Percentiles rank a stretch among this genome's conserved stretches.
Conservation (phyloP, 1,284 basidiomycete species). For the Wolfiporia cocos region DNA sequence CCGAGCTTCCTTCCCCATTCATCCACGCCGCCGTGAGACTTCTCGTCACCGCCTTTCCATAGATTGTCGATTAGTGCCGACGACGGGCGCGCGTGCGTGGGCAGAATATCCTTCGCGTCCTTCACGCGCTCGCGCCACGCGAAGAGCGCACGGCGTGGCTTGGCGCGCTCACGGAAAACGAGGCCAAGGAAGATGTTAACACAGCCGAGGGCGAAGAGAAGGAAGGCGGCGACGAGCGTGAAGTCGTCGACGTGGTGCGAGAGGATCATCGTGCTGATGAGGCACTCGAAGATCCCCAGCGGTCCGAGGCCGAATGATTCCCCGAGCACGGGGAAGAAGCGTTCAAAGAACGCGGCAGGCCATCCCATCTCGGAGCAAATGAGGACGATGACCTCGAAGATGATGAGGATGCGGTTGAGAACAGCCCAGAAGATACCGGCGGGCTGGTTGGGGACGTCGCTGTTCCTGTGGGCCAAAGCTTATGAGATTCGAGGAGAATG, state of each 20-base stretch:
- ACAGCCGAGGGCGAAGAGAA: slow-evolving; percentile 81
- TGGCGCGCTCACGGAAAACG: slow-evolving; percentile 61
- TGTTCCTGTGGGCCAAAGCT: slow-evolving; percentile 39
- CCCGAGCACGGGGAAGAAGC: slow-evolving; percentile 81
- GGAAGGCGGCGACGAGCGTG: slow-evolving; percentile 80
- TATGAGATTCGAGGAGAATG: background rate
- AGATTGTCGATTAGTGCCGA: slow-evolving; percentile 28
- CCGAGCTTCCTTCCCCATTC: slow-evolving; percentile 30
- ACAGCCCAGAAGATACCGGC: slow-evolving; percentile 88
- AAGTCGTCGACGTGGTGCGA: slow-evolving; percentile 83
- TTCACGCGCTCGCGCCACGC: slow-evolving; percentile 59
- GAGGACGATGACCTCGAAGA: slow-evolving; percentile 75
- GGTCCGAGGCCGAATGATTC: slow-evolving; percentile 77
- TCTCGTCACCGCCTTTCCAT: slow-evolving; percentile 18
- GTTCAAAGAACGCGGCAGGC: slow-evolving; percentile 71
- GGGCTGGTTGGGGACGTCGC: slow-evolving; percentile 85
- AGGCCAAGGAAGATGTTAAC: slow-evolving; percentile 77
- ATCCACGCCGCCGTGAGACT: slow-evolving; percentile 9
- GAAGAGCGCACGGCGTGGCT: slow-evolving; percentile 57
- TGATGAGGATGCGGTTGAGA: slow-evolving; percentile 76
- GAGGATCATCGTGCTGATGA: slow-evolving; percentile 80
- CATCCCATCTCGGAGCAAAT: slow-evolving; percentile 77
- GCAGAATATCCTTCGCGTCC: slow-evolving; percentile 49
- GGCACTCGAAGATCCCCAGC: slow-evolving; percentile 77
- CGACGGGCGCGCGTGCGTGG: slow-evolving; percentile 35